Percentiles rank a stretch among this genome's conserved stretches.
Conservation (phyloP, 306 rosid species). For the Aeschynomene evenia region DNA sequence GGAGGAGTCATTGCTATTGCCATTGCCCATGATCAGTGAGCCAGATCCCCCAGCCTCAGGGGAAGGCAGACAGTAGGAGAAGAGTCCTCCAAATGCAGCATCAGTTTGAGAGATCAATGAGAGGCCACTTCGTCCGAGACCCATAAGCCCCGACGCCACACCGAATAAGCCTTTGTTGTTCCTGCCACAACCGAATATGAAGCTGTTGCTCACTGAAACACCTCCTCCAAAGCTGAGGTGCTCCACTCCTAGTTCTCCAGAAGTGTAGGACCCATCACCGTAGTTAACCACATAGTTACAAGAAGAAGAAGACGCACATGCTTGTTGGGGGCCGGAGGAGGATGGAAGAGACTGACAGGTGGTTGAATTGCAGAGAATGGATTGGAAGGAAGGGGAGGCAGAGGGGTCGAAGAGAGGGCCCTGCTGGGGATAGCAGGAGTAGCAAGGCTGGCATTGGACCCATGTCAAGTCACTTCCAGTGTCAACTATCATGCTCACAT, state of each 20-base stretch:
- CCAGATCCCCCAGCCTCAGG: conserved; percentile 60
- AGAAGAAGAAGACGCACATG: conserved; percentile 34
- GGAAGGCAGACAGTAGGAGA: conserved; percentile 89
- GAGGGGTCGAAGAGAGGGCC: conserved; percentile 76
- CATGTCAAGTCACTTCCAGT: conserved; percentile 92
- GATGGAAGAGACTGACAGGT: conserved; percentile 54
- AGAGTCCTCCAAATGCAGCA: conserved; percentile 65
- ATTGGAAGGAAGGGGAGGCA: conserved; percentile 51
- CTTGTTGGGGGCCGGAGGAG: conserved; percentile 34
- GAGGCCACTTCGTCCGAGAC: conserved; percentile 69
- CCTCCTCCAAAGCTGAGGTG: conserved; percentile 55
- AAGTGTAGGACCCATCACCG: conserved; percentile 80
- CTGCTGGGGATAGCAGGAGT: conserved; percentile 64
- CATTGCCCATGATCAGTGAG: conserved; percentile 69
- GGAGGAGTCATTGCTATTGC: too few relatives aligned
- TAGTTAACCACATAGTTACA: conserved; percentile 63
- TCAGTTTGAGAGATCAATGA: conserved; percentile 70
- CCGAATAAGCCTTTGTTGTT: conserved; percentile 83
- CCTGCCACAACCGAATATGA: conserved; percentile 81
- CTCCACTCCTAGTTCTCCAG: conserved; percentile 55
- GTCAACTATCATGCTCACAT: conserved; percentile 77
- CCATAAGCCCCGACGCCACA: conserved; percentile 80
- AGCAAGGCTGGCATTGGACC: conserved; percentile 87
- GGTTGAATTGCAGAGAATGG: conserved; percentile 59
- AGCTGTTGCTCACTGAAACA: conserved; percentile 33